Base-by-base conservation (phyloP, 768 basidiomycete species). In the Macrolepiota albuminosa region DNA sequence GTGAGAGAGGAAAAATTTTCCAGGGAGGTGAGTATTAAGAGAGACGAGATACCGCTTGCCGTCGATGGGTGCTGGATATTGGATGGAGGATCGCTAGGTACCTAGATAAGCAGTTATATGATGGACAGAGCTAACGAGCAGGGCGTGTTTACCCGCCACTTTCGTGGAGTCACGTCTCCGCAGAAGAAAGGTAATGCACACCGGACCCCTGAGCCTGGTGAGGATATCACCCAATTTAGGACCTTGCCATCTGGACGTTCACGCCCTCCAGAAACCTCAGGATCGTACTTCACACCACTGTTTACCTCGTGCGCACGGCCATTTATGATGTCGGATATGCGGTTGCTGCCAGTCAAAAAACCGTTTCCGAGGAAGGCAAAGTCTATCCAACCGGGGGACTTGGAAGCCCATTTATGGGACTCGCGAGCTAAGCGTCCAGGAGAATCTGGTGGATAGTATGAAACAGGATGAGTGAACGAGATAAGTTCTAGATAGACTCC, bases 401-500 rank as follows among this genome's bases (percentile, higher is more conserved):
- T 83, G 10, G 67, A 60, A 0, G 81, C 81, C 88, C 88, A 90
- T 3, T 72, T 74, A 62, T 84, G 76, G 0, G 61, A 56, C 26
- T 79, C 79, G 2, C 86, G 81, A 29, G 70, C 66, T 2, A 66
- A 56, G 18, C 79, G 76, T 42, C 75, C 76, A 14, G 79, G 79
- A 34, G 82, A 80, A 8, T 72, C 74, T 0, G 76, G 77, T 2
- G 83, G 84, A 61, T 87, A 87, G 63, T 81, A 70, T 0, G 80
- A 77, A 10, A 72, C 69, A 1, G 84, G 80, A 56, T 84, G 78
- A 1, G 78, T 82, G 73, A 90, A 91, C 18, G 81, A 78, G 64
- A 91, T 81, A 36, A 91, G 79, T 67, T 91, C 89, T 49, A 91
- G 74, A 68, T 90, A 91, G 16, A 75, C 74, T 14, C 82, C 81